phyloP scores from a whole-genome alignment of 805 yeast genomes.

The Debaryomyces hansenii region DNA sequence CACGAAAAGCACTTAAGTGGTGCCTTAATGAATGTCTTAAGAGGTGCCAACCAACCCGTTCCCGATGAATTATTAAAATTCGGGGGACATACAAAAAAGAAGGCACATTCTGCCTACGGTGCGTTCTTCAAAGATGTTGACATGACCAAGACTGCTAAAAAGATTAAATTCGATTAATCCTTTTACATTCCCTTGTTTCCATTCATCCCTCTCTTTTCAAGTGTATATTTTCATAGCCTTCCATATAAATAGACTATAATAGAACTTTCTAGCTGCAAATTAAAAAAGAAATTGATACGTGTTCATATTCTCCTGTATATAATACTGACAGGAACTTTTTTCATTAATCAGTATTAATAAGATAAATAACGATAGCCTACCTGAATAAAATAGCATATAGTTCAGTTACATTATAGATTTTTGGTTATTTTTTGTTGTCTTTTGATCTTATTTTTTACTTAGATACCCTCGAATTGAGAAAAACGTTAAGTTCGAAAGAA shows the following conservation, averaged over 20 bases:
- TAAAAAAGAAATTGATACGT: constrained; percentile 1
- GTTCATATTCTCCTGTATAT: constrained; percentile 4
- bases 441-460: too few species aligned
- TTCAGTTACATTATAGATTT: too few species aligned
- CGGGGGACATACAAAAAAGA: constrained; percentile 97
- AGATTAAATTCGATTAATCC: constrained; percentile 72
- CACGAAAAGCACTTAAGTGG: constrained; percentile 96
- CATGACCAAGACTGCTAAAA: constrained; percentile 78
- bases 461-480: too few species aligned
- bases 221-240: not conserved
- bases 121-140: constrained; percentile 95
- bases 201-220: not conserved
- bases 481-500: too few species aligned
- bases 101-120: constrained; percentile 97
- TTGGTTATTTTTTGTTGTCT: too few species aligned
- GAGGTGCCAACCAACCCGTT: constrained; percentile 93
- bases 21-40: constrained; percentile 84
- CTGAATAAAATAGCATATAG: too few species aligned
- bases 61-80: constrained; percentile 93
- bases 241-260: constrained; percentile 3
- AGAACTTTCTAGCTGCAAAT: constrained; percentile 6
- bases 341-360: too few species aligned
- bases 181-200: not conserved
- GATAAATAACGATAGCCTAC: too few species aligned
- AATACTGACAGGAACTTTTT: not conserved